Conservation (phyloP, 2,329 filamentous ascomycete species). For the Knufia fluminis region DNA sequence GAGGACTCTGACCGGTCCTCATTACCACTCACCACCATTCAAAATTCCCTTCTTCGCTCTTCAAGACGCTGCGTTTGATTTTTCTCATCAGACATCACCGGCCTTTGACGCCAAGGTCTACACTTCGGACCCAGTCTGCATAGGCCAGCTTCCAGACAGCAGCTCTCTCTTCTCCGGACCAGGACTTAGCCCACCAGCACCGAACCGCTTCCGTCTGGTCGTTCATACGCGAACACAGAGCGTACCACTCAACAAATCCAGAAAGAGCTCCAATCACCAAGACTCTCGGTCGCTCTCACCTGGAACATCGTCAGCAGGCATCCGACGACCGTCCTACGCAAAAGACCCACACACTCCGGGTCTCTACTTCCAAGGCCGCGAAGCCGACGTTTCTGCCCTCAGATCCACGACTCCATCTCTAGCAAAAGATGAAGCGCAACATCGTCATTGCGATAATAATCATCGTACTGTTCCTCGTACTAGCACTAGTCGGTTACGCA, state of each 20-base stretch:
- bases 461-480: slow-evolving; percentile 39
- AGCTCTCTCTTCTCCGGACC: slow-evolving; percentile 18
- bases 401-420: not conserved
- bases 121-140: slow-evolving; percentile 17
- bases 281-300: slow-evolving; percentile 1
- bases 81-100: slow-evolving; percentile 12
- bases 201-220: slow-evolving; percentile 18
- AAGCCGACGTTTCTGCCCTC: not conserved
- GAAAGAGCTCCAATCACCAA: not conserved
- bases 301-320: not conserved
- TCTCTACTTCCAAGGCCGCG: slow-evolving; percentile 3
- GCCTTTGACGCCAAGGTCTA: slow-evolving; percentile 12
- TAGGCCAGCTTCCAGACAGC: slow-evolving; percentile 18
- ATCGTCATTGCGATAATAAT: slow-evolving; percentile 42
- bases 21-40: slow-evolving; percentile 6
- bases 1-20: slow-evolving; percentile 6
- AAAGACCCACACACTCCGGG: not conserved
- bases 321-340: not conserved
- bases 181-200: slow-evolving; percentile 20
- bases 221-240: slow-evolving; percentile 4
- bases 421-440: slow-evolving; percentile 35
- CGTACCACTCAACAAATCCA: not conserved
- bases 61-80: slow-evolving; percentile 14
- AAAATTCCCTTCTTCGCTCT: slow-evolving; percentile 17
- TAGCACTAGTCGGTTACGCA: slow-evolving; percentile 33